Base-by-base conservation (phyloP, 257 asterid species). In the Solanum sparsipilum region DNA sequence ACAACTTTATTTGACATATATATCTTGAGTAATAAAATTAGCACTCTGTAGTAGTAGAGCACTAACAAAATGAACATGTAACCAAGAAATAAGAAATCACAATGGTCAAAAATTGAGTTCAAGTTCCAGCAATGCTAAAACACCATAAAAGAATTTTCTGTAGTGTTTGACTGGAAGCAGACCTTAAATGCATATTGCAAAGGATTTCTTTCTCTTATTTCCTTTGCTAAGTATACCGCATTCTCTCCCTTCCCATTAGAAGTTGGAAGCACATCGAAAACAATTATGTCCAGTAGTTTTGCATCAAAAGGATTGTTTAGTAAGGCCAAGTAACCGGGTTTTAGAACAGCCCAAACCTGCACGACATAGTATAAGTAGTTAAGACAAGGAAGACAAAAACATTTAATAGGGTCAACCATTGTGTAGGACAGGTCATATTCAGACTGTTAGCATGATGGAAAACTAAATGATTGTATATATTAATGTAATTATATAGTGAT, bases 311-410 rank as follows among this genome's bases (percentile, higher is more conserved):
- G 98, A 91, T 95, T 92, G 91, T 91, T 94, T 90, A 96, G 94
- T 89, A 96, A 92, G 84, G 98, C 98, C 92, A 96, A 89, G 96
- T 93, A 96, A 75, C 98, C 98, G 83, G 97, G 97, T 91, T 95
- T 96, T 88, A 95, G 90, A 81, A 96, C 96, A 84, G 95, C 96
- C 99, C 99, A 96, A 84, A 96, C 99, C 99, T 96, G 92, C 70
- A 92, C 63, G 87, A 86, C 48, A 48, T 11, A 70, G 68, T 46
- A 29, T 5, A 31, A 46, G 65, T 27, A 46, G 85, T 81, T 16
- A 46, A 46, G 29, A 41, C 25, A 29, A 81, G 29, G 85, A 81
- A 46, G 39, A 18, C 25, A 16, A 41, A 79, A 79, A 29, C 25
- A 16, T 9, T 27, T 27, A 81, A 29, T 3, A 81, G 18, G 38